A percentile compares a stretch with the other conserved stretches of the same genome.
phyloP scores from a whole-genome alignment of 2,329 filamentous ascomycete genomes.

The Monosporascus sp. region DNA sequence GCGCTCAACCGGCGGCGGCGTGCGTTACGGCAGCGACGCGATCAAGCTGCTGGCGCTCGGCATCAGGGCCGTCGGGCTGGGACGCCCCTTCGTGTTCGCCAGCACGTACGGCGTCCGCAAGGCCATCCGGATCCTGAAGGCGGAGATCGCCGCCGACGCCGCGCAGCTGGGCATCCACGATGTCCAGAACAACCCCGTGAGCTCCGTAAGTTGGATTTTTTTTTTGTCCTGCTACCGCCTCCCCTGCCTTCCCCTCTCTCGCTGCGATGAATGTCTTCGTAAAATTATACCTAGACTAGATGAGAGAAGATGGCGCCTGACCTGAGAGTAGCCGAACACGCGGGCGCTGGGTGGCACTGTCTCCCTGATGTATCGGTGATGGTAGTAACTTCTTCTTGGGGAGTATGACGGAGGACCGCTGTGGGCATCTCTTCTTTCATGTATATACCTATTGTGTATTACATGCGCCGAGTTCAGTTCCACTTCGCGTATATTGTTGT shows the following conservation, averaged over 20 bases:
- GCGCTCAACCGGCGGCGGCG: conserved; percentile 34
- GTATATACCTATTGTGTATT: no score
- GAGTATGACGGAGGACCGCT: no score
- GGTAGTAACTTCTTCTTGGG: not conserved
- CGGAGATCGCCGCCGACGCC: not conserved
- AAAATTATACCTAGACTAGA: not conserved
- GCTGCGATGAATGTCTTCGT: no score
- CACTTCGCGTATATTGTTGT: no score
- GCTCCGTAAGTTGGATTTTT: not conserved
- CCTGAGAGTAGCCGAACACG: not conserved
- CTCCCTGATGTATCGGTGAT: not conserved
- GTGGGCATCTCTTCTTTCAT: no score
- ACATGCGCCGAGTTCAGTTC: no score
- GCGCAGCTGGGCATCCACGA: not conserved
- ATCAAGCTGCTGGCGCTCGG: conserved; percentile 35
- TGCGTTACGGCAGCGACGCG: conserved; percentile 33
- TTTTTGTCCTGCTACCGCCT: not conserved
- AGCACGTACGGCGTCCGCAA: not conserved
- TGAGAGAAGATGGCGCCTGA: not conserved
- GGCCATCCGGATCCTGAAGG: not conserved
- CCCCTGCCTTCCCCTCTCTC: not conserved
- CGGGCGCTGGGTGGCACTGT: not conserved
- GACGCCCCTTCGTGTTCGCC: conserved; percentile 20
- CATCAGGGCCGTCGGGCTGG: conserved; percentile 37
- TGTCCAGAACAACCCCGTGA: not conserved